phyloP scores from a whole-genome alignment of 768 basidiomycete species.

The Tylopilus vinaceipallidus region DNA sequence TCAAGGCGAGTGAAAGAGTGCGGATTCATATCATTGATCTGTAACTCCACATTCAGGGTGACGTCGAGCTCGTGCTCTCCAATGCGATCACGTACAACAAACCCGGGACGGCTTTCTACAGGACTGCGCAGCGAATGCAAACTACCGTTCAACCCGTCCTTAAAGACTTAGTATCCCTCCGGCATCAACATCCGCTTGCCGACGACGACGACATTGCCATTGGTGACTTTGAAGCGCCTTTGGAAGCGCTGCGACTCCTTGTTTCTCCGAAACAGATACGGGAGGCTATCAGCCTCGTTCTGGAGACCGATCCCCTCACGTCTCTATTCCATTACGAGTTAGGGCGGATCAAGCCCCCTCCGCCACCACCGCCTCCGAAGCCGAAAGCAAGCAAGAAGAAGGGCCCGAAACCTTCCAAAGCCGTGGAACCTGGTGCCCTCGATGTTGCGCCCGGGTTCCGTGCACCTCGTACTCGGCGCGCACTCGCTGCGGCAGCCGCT shows the following conservation, averaged over 20 bases:
- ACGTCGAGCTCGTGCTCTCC: slow-evolving; percentile 77
- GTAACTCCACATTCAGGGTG: slow-evolving; percentile 46
- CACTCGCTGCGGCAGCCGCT: slow-evolving; percentile 39
- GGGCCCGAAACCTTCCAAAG: slow-evolving; percentile 21
- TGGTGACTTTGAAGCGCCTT: slow-evolving; percentile 75
- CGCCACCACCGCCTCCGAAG: slow-evolving; percentile 51
- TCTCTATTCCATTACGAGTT: slow-evolving; percentile 72
- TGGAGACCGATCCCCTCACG: slow-evolving; percentile 56
- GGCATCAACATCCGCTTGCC: slow-evolving; percentile 14
- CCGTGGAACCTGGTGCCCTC: slow-evolving; percentile 23
- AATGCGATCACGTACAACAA: slow-evolving; percentile 91
- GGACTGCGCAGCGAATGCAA: slow-evolving; percentile 64
- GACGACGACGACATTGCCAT: slow-evolving; percentile 26
- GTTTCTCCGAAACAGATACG: slow-evolving; percentile 51
- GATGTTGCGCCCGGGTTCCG: slow-evolving; percentile 46
- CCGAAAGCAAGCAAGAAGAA: slow-evolving; percentile 44
- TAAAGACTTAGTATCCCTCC: slow-evolving; percentile 22
- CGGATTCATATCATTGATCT: neutral
- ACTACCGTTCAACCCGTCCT: slow-evolving; percentile 38
- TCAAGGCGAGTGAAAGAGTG: slow-evolving; percentile 49
- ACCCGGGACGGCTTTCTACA: slow-evolving; percentile 66
- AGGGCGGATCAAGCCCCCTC: slow-evolving; percentile 56
- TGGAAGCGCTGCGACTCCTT: slow-evolving; percentile 55
- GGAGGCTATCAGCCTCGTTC: slow-evolving; percentile 50
- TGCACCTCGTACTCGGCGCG: slow-evolving; percentile 49